These are phyloP conservation scores for Delonix regia DNA, from an alignment of 306 rosid genomes.

Conservation along the genomic window DNA sequence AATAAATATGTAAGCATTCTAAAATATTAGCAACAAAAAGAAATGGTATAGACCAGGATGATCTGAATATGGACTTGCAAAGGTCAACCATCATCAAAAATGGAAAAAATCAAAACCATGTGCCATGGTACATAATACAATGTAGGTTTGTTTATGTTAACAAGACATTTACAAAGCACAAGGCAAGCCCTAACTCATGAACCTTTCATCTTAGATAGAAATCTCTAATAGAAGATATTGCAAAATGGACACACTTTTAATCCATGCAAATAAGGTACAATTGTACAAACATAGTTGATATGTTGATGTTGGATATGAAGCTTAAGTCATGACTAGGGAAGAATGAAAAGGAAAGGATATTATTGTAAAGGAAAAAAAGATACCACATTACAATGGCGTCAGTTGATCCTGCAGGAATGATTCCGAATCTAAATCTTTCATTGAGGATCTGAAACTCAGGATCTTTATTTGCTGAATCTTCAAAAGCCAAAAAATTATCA, in stretches of 20 bases:
- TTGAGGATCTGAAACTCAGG: constrained; percentile 57
- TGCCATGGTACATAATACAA: neutral
- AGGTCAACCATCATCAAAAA: neutral
- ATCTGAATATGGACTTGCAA: neutral
- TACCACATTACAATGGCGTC: constrained; percentile 98
- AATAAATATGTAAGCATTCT: neutral
- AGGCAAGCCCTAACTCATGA: constrained; percentile 9
- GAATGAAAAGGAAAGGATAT: constrained; percentile 24
- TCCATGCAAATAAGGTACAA: constrained; percentile 20
- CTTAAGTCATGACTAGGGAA: neutral
- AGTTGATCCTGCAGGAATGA: constrained; percentile 97
- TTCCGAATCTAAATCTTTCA: constrained; percentile 78
- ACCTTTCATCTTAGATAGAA: neutral
- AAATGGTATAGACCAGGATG: neutral
- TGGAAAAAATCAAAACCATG: neutral
- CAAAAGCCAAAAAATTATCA: constrained; percentile 38
- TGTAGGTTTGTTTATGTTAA: neutral
- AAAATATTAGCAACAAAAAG: neutral
- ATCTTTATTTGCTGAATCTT: constrained; percentile 62
- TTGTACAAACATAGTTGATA: neutral
- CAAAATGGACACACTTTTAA: constrained; percentile 3
- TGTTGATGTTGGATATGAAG: constrained; percentile 13
- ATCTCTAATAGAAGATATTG: neutral
- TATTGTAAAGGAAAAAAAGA: constrained; percentile 25
- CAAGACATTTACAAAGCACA: neutral